A percentile compares a stretch with the other conserved stretches of the same genome.
These are phyloP conservation scores for Saitozyma podzolica DNA, from an alignment of 768 basidiomycete species.

Conservation along the genomic window DNA sequence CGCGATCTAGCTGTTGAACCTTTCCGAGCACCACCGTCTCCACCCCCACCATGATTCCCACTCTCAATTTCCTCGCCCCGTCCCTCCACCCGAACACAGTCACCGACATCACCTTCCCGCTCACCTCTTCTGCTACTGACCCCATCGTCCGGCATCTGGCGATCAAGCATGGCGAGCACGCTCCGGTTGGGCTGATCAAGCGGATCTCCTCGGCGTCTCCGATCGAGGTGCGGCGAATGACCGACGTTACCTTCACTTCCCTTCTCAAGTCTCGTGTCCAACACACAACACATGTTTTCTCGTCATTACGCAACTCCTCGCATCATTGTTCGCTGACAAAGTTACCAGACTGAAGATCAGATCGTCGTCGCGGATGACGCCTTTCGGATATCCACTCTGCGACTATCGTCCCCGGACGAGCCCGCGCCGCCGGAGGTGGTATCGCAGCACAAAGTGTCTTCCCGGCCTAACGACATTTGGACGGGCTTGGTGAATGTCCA, in stretches of 20 bases:
- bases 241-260: neutral
- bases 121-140: conserved; percentile 20
- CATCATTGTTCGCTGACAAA: neutral
- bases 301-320: neutral
- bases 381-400: conserved; percentile 30
- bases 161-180: conserved; percentile 35
- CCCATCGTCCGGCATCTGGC: conserved; percentile 44
- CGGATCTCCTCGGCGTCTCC: conserved; percentile 19
- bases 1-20: neutral
- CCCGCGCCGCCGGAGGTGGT: conserved; percentile 29
- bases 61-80: conserved; percentile 42
- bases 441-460: conserved; percentile 18
- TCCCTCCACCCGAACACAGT: conserved; percentile 47
- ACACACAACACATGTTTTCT: too few relatives aligned
- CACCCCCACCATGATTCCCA: conserved; percentile 21
- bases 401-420: conserved; percentile 18
- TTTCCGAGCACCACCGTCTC: neutral
- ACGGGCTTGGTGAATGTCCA: conserved; percentile 33
- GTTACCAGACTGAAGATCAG: conserved; percentile 2
- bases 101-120: conserved; percentile 36
- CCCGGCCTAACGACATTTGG: conserved; percentile 31
- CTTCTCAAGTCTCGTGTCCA: too few relatives aligned
- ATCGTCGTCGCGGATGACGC: conserved; percentile 35
- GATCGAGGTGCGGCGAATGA: conserved; percentile 13
- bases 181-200: conserved; percentile 37